These are phyloP conservation scores for Ogataea chonburiensis DNA, from an alignment of 805 yeast genomes.

Conservation along the genomic window DNA sequence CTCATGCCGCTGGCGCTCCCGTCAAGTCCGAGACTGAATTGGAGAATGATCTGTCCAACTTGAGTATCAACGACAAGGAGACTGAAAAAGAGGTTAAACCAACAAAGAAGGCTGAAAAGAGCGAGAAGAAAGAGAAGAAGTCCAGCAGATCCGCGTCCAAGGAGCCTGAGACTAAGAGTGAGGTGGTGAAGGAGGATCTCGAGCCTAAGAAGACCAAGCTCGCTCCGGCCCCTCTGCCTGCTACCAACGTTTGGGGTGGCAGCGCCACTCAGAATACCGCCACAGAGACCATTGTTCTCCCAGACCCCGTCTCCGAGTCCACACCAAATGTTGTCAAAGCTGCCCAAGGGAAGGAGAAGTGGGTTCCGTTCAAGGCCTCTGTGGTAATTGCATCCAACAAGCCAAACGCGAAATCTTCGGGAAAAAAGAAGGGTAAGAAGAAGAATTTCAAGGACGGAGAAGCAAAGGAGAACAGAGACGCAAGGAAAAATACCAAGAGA, in stretches of 20 bases:
- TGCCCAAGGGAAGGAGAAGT: constrained; percentile 55
- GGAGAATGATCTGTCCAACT: constrained; percentile 16
- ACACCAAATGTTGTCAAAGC: constrained; percentile 23
- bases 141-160: constrained; percentile 9
- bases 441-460: constrained; percentile 18
- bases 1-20: constrained; percentile 34
- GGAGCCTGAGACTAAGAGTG: constrained; percentile 10
- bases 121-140: constrained; percentile 16
- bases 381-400: constrained; percentile 41
- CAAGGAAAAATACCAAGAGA: constrained; percentile 6
- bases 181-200: constrained; percentile 23
- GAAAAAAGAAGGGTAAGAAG: constrained; percentile 24
- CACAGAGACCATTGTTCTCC: constrained; percentile 34
- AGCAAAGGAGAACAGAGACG: constrained; percentile 11
- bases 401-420: constrained; percentile 12
- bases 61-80: constrained; percentile 12
- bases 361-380: constrained; percentile 66
- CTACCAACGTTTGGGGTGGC: constrained; percentile 60
- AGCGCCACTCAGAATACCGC: constrained; percentile 38
- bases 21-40: constrained; percentile 10
- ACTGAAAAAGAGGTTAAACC: constrained; percentile 7
- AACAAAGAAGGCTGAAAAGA: constrained; percentile 8
- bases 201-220: constrained; percentile 34
- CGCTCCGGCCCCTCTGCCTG: constrained; percentile 68
- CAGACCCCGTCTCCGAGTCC: constrained; percentile 23